Conservation (phyloP, 1,284 basidiomycete species). For the Ceratobasidium sp. region DNA sequence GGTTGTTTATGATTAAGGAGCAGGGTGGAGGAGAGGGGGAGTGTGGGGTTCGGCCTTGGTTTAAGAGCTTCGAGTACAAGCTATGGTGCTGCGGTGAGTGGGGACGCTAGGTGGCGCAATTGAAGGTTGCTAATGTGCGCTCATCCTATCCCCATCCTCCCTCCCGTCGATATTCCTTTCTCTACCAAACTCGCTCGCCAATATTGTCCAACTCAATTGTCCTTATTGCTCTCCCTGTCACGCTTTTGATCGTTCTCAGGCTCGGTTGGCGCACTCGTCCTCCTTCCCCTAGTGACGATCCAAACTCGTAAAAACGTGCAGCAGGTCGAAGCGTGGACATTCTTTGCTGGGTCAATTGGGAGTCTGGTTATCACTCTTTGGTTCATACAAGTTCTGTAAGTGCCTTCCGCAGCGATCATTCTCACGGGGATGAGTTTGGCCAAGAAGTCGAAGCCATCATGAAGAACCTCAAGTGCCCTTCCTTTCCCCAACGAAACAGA, state of each 20-base stretch:
- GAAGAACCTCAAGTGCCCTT: no score
- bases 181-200: no score
- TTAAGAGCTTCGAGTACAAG: constrained; percentile 40
- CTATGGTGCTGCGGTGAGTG: constrained; percentile 38
- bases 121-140: background rate
- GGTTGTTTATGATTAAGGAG: constrained; percentile 39
- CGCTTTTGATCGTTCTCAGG: constrained; percentile 5
- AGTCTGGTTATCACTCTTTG: constrained; percentile 19
- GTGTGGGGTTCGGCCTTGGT: constrained; percentile 35
- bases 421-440: no score
- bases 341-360: constrained; percentile 41
- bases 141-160: background rate
- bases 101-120: background rate
- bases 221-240: background rate
- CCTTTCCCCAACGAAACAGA: no score
- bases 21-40: constrained; percentile 5
- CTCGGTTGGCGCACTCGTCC: constrained; percentile 39
- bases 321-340: constrained; percentile 43
- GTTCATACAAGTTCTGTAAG: constrained; percentile 33
- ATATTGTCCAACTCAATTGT: no score
- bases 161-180: background rate
- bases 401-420: no score
- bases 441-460: no score
- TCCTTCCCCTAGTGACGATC: constrained; percentile 42
- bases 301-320: constrained; percentile 39